These are phyloP conservation scores for Solioccasus polychromus DNA, from an alignment of 768 basidiomycete species.

Conservation along the genomic window DNA sequence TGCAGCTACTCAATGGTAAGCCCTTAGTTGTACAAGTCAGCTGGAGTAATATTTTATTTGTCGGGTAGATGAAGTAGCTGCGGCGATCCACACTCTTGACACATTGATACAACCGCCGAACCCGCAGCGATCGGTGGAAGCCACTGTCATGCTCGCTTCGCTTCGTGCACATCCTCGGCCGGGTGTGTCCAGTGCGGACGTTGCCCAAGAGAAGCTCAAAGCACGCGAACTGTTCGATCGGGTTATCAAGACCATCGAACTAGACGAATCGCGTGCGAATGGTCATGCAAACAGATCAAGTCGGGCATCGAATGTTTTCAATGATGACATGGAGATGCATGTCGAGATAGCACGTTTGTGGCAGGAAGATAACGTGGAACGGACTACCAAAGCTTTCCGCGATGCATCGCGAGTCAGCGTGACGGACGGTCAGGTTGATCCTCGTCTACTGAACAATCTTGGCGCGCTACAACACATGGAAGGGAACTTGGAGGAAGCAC, in stretches of 20 bases:
- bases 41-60: neutral
- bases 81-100: conserved; percentile 84
- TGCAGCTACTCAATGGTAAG: conserved; percentile 82
- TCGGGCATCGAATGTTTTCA: conserved; percentile 51
- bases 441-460: conserved; percentile 78
- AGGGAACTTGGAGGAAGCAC: conserved; percentile 53
- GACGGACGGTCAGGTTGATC: conserved; percentile 48
- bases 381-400: conserved; percentile 67
- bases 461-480: conserved; percentile 74
- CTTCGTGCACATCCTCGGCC: conserved; percentile 82
- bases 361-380: conserved; percentile 77
- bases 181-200: conserved; percentile 71
- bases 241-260: conserved; percentile 61
- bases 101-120: conserved; percentile 67
- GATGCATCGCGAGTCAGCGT: conserved; percentile 70
- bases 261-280: conserved; percentile 51
- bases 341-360: conserved; percentile 89
- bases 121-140: conserved; percentile 70
- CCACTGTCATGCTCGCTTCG: conserved; percentile 84
- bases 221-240: conserved; percentile 84
- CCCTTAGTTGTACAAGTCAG: neutral
- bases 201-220: conserved; percentile 62
- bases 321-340: conserved; percentile 83
- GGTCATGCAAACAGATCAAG: conserved; percentile 33
- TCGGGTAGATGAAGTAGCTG: conserved; percentile 68